Conservation (phyloP, 2,329 filamentous ascomycete genomes). For the Clonostachys rhizophaga region DNA sequence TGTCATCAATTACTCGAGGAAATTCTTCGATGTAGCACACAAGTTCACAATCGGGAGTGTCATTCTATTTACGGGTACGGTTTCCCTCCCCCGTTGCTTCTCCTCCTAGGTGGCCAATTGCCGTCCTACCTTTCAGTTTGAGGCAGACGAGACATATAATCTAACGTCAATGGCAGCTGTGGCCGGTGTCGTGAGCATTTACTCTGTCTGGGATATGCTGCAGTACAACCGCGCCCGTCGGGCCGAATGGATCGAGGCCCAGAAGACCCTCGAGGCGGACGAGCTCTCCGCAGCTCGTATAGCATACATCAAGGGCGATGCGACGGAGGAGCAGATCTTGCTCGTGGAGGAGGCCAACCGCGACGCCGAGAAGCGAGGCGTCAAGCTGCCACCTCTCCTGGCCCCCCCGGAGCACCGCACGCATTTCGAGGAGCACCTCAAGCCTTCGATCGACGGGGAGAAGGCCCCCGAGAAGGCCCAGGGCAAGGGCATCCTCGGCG, state of each 20-base stretch:
- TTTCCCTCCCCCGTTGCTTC: background rate
- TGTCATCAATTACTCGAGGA: conserved; percentile 39
- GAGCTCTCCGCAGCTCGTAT: conserved; percentile 52
- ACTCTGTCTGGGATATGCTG: conserved; percentile 59
- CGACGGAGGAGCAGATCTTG: conserved; percentile 48
- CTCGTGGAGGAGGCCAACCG: conserved; percentile 54
- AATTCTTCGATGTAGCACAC: conserved; percentile 51
- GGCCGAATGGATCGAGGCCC: conserved; percentile 51
- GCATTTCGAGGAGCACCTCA: conserved; percentile 25
- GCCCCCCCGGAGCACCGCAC: conserved; percentile 33
- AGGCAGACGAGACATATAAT: background rate
- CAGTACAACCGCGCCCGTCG: conserved; percentile 56
- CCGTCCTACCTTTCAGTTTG: too few relatives aligned
- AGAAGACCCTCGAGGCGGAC: conserved; percentile 48
- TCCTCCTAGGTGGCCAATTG: background rate
- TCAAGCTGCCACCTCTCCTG: conserved; percentile 46
- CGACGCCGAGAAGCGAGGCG: conserved; percentile 36
- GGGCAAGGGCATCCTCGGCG: conserved; percentile 28
- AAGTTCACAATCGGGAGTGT: conserved; percentile 48
- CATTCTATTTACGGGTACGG: conserved; percentile 52
- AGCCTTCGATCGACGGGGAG: conserved; percentile 18
- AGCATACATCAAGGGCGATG: conserved; percentile 54
- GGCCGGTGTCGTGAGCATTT: conserved; percentile 49
- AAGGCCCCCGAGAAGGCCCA: conserved; percentile 11
- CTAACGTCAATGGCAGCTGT: conserved; percentile 31